phyloP scores from a whole-genome alignment of 129 eudicot genomes.

The Flaveria linearis region DNA sequence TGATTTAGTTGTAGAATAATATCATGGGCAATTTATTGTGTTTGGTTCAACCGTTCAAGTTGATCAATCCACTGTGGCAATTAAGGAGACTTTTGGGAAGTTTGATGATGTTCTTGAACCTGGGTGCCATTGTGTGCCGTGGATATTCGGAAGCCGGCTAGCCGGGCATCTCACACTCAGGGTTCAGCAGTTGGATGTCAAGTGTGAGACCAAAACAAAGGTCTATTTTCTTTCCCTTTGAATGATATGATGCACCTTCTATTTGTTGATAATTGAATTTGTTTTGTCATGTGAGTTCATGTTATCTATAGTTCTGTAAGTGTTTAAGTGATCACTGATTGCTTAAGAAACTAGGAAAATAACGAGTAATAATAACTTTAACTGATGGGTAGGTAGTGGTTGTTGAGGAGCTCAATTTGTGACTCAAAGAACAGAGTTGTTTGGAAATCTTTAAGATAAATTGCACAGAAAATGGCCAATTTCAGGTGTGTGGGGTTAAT shows the following conservation, averaged over 20 bases:
- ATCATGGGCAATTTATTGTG: slow-evolving; percentile 71
- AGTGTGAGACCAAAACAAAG: slow-evolving; percentile 94
- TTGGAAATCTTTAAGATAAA: not conserved
- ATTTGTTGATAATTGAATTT: not conserved
- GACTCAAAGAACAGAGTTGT: not conserved
- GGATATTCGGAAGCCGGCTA: slow-evolving; percentile 73
- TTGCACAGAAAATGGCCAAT: not conserved
- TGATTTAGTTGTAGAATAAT: slow-evolving; percentile 11
- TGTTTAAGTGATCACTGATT: not conserved
- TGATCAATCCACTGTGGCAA: slow-evolving; percentile 91
- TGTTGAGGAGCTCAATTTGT: not conserved
- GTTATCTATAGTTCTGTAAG: not conserved
- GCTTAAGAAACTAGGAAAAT: not conserved
- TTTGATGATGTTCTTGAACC: slow-evolving; percentile 84
- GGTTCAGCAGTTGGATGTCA: slow-evolving; percentile 81
- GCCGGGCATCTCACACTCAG: slow-evolving; percentile 84
- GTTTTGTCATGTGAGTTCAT: not conserved
- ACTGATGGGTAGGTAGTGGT: not conserved
- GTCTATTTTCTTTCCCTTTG: slow-evolving; percentile 22
- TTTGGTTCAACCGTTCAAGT: slow-evolving; percentile 86
- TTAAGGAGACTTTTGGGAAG: slow-evolving; percentile 79
- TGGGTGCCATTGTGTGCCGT: slow-evolving; percentile 86
- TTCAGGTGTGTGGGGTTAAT: not conserved
- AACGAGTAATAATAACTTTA: not conserved
- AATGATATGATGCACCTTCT: not conserved